These are phyloP conservation scores for Vigna hirtella DNA, from an alignment of 306 rosid genomes.

Conservation along the genomic window DNA sequence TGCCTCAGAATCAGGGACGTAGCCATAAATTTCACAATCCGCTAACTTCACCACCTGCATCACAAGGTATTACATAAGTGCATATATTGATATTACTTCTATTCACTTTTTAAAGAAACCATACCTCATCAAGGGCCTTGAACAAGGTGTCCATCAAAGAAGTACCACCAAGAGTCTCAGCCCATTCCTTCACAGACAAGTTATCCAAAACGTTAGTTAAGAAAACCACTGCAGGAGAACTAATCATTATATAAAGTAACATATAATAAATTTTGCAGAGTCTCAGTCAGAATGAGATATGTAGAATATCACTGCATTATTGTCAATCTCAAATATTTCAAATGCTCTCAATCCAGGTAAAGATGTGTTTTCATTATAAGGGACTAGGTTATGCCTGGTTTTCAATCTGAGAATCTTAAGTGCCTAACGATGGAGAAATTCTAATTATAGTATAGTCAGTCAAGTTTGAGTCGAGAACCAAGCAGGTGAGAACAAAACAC, in stretches of 20 bases:
- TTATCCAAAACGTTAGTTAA: conserved; percentile 41
- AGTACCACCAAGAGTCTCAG: conserved; percentile 73
- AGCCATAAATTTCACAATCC: conserved; percentile 87
- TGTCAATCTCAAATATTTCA: conserved; percentile 9
- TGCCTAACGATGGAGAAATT: neutral
- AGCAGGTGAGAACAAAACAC: neutral
- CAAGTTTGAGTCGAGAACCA: neutral
- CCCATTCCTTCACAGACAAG: conserved; percentile 79
- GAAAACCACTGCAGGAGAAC: neutral
- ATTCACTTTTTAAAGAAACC: conserved; percentile 42
- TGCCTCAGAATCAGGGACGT: conserved; percentile 81
- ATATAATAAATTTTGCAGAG: neutral
- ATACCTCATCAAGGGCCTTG: conserved; percentile 92
- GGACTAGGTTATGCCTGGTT: neutral
- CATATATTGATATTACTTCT: conserved; percentile 39
- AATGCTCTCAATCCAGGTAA: conserved; percentile 2
- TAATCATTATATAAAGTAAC: conserved; percentile 10
- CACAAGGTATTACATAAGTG: conserved; percentile 48
- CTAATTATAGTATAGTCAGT: neutral
- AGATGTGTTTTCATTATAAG: neutral
- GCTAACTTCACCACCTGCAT: conserved; percentile 78
- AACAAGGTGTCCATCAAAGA: conserved; percentile 74
- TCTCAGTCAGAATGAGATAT: neutral
- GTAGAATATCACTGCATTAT: neutral
- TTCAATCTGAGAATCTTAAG: neutral